These are phyloP conservation scores for Blastocystis sp. DNA, from an alignment of 352 stramenopile genomes.

Conservation along the genomic window DNA sequence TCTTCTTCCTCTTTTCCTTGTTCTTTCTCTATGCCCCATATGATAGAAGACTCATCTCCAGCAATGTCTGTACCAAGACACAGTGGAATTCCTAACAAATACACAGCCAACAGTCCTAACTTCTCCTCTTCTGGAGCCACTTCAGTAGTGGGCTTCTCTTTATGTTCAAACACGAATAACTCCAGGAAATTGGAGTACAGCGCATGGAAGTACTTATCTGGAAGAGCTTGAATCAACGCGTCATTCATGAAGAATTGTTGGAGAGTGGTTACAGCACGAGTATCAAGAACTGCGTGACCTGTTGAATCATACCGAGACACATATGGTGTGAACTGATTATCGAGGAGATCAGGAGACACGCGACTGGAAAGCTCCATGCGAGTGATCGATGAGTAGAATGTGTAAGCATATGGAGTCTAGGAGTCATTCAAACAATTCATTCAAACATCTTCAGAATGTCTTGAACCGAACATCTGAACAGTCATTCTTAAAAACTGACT, in stretches of 20 bases:
- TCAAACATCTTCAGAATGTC: not conserved
- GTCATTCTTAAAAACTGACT: not conserved
- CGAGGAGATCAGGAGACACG: not conserved
- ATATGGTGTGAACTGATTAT: constrained; percentile 17
- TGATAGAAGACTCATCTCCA: not conserved
- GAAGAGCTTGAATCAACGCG: not conserved
- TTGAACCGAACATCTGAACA: not conserved
- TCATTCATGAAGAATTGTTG: constrained; percentile 34
- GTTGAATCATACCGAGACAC: not conserved
- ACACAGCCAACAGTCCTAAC: not conserved
- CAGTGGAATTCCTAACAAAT: not conserved
- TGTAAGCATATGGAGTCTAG: not conserved
- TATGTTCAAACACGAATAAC: not conserved
- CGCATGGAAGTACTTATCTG: not conserved
- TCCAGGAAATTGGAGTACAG: not conserved
- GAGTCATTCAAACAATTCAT: not conserved
- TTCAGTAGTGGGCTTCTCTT: too few relatives aligned
- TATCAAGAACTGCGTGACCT: constrained; percentile 6
- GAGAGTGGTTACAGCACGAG: not conserved
- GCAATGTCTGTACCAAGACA: not conserved
- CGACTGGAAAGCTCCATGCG: not conserved
- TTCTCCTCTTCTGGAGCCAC: too few relatives aligned
- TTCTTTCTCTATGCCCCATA: not conserved
- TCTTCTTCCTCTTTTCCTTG: not conserved
- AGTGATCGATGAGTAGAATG: not conserved